A percentile compares a stretch with the other conserved stretches of the same genome.
phyloP scores from a whole-genome alignment of 257 asterid species.

The Capsicum baccatum region DNA sequence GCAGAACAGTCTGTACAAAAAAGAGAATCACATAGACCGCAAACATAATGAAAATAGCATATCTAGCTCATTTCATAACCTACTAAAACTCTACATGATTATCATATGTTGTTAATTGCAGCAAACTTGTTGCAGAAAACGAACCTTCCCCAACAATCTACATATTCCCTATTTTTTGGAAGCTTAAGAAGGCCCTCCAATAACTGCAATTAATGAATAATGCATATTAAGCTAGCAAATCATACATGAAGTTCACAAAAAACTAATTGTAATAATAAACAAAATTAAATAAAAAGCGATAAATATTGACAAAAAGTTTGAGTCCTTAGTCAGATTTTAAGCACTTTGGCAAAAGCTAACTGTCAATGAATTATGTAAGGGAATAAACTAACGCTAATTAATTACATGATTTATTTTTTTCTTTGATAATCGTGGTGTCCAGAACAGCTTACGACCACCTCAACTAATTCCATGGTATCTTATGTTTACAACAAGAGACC shows the following conservation, averaged over 20 bases:
- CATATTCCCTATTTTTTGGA: conserved; percentile 87
- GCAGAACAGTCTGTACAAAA: no score
- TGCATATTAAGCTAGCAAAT: conserved; percentile 5
- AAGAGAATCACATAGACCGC: no score
- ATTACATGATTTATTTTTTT: no score
- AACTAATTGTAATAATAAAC: not conserved
- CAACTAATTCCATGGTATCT: no score
- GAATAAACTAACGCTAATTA: not conserved
- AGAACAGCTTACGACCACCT: no score
- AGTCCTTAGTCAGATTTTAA: not conserved
- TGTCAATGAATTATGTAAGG: not conserved
- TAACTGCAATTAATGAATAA: conserved; percentile 7
- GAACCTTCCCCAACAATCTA: conserved; percentile 84
- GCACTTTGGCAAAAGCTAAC: not conserved
- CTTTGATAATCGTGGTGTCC: no score
- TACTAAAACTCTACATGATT: not conserved
- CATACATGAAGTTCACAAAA: not conserved
- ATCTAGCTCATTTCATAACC: not conserved
- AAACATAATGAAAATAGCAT: no score
- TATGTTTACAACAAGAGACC: not conserved
- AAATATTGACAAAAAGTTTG: not conserved
- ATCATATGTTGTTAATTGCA: not conserved
- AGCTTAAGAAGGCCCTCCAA: conserved; percentile 71
- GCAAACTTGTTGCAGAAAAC: conserved; percentile 33
- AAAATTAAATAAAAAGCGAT: not conserved